Evolutionary conservation across 306 rosid species (phyloP), one percentile per base, ranked within the genome.

Genomic region (Vachellia collinsii): DNA sequence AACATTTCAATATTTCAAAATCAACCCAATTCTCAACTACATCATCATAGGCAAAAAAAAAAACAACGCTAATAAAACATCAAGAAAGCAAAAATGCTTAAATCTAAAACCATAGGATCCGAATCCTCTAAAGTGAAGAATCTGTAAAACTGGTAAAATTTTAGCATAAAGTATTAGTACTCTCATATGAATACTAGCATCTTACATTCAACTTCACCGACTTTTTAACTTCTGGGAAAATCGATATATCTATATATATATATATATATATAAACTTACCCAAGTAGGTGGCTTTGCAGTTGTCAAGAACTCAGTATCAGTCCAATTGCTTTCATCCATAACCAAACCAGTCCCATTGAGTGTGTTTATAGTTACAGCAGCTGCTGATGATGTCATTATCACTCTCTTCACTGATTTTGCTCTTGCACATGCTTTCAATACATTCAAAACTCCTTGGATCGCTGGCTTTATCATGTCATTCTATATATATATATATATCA

Each of bases 381-480:
- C 94, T 22, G 93, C 90, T 48, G 98, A 93, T 70, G 98, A 93
- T 81, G 98, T 93, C 85, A 91, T 62, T 73, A 93, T 86, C 37
- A 93, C 97, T 50, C 94, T 85, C 67, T 88, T 91, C 17, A 93
- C 92, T 53, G 89, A 82, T 80, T 88, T 90, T 53, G 89, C 90
- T 80, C 78, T 84, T 17, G 74, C 92, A 70, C 94, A 88, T 48
- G 97, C 85, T 72, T 89, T 91, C 86, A 93, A 61, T 70, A 91
- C 97, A 78, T 91, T 91, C 74, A 77, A 69, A 6, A 88, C 97
- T 1, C 98, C 98, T 70, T 85, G 84, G 74, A 90, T 74, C 65
- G 90, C 97, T 72, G 97, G 98, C 85, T 93, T 91, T 83, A 93
- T 90, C 97, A 93, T 91, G 83, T 93, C 98, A 78, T 91, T 93